These are phyloP conservation scores for Petasospora fabianii DNA, from an alignment of 1,139 yeast genomes.

Conservation along the genomic window DNA sequence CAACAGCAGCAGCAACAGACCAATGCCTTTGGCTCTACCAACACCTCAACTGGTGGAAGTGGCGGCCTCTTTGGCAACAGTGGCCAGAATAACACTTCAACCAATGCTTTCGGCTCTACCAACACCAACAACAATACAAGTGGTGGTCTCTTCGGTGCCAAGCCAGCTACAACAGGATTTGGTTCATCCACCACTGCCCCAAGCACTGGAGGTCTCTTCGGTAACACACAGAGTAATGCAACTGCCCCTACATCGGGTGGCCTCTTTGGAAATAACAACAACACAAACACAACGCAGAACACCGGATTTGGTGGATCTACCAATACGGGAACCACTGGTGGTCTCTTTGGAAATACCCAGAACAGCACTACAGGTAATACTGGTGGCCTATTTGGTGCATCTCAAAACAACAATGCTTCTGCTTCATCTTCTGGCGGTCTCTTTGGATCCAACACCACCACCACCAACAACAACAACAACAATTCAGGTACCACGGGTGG, in stretches of 20 bases:
- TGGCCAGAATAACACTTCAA: no score
- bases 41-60: no score
- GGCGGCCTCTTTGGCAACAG: no score
- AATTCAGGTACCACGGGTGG: slow-evolving; percentile 29
- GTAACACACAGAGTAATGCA: slow-evolving; percentile 20
- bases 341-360: slow-evolving; percentile 13
- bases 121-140: slow-evolving; percentile 13
- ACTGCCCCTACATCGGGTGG: slow-evolving; percentile 21
- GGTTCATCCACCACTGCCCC: slow-evolving; percentile 13
- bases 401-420: slow-evolving; percentile 19
- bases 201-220: slow-evolving; percentile 28
- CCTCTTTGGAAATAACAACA: slow-evolving; percentile 29
- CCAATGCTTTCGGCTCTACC: no score
- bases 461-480: slow-evolving; percentile 18
- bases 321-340: slow-evolving; percentile 16
- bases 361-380: slow-evolving; percentile 11
- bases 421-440: slow-evolving; percentile 21
- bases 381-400: slow-evolving; percentile 25
- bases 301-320: no score
- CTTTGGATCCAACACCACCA: slow-evolving; percentile 27
- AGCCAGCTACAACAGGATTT: slow-evolving; percentile 9
- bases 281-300: slow-evolving; percentile 10
- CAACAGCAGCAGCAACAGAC: no score
- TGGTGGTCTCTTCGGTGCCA: slow-evolving; percentile 29
- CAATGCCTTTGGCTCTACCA: no score